Evolutionary conservation across 2,329 filamentous ascomycete genomes (phyloP), one percentile per base, ranked within the genome.

Genomic region (Arthroderma sp.): DNA sequence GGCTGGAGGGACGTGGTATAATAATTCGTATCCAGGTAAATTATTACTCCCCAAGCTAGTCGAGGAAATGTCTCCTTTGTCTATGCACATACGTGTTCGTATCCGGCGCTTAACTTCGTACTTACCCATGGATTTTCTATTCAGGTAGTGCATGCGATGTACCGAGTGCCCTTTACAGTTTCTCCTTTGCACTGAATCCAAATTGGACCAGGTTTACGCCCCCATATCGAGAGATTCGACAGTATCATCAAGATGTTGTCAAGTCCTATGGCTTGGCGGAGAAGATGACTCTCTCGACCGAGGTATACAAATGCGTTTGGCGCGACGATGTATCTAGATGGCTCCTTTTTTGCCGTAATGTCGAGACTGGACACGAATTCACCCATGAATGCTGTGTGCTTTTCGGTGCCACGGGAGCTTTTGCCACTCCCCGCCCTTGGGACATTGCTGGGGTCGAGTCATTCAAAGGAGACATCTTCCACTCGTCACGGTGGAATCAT

Each of bases 1-100:
- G 2, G 63, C 75, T 15, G 78, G 78, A 15, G 78, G 78, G 7
- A 80, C 77, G 2, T 82, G 78, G 78, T 68, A 69, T 55, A 68
- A 70, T 42, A 82, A 80, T 55, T 63, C 68, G 28, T 82, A 82
- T 58, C 77, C 73, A 31, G 72, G 56, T 56, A 3, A 29, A 40
- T 39, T 29, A 3, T 5, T 33, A 8, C 28, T n/a, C 8, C 22
- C 41, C 29, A 8, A 22, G 6, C 9, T 9, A 29, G 31, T 36
- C n/a, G n/a, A 36, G 30, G 38, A 42, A 48, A 29, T 48, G 40
- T 34, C 5, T 4, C 6, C 11, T 22, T 3, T 22, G 15, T 22
- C 15, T 22, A 22, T 22, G 15, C 15, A 22, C 15, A 22, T 22
- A 22, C 15, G 15, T 22, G 15, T 22, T 22, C 15, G 15, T 22